Conservation (phyloP, 202 grass and related monocot genomes). For the Panicum hallii region DNA sequence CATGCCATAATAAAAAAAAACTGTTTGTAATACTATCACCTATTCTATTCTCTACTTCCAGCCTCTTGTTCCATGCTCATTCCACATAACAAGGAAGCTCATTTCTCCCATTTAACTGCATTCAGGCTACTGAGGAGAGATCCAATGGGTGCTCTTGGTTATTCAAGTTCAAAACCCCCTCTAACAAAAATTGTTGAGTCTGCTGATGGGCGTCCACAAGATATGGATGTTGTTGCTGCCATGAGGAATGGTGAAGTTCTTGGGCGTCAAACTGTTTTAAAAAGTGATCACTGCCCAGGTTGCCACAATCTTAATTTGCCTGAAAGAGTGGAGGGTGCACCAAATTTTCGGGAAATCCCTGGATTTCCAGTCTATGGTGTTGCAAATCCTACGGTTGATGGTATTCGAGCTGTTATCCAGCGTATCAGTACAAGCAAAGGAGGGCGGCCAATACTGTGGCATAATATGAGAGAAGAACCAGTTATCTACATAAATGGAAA, state of each 20-base stretch:
- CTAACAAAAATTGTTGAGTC: conserved; percentile 70
- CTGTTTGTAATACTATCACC: background rate
- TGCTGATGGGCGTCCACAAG: conserved; percentile 67
- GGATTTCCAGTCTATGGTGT: conserved; percentile 97
- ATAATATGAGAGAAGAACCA: conserved; percentile 99
- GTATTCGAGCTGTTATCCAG: conserved; percentile 86
- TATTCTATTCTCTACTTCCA: conserved; percentile 33
- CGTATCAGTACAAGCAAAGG: conserved; percentile 84
- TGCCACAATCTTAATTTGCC: conserved; percentile 87
- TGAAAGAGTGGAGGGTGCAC: conserved; percentile 95
- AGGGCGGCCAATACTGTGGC: conserved; percentile 82
- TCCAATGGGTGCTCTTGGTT: conserved; percentile 98
- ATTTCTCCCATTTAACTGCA: conserved; percentile 43
- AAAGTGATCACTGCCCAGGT: conserved; percentile 98
- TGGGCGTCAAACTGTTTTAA: conserved; percentile 93
- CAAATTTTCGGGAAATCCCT: conserved; percentile 94
- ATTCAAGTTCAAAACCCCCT: conserved; percentile 80
- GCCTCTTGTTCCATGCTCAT: conserved; percentile 36
- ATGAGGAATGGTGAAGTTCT: conserved; percentile 99
- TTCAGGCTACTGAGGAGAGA: conserved; percentile 89
- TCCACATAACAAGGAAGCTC: conserved; percentile 30
- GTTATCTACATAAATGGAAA: conserved; percentile 99
- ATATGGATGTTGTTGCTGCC: conserved; percentile 86
- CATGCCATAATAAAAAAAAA: background rate
- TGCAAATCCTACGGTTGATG: conserved; percentile 94